Percentiles rank a stretch among this genome's conserved stretches.
Conservation (phyloP, 2,329 filamentous ascomycete genomes). For the Xylariaceae sp. region DNA sequence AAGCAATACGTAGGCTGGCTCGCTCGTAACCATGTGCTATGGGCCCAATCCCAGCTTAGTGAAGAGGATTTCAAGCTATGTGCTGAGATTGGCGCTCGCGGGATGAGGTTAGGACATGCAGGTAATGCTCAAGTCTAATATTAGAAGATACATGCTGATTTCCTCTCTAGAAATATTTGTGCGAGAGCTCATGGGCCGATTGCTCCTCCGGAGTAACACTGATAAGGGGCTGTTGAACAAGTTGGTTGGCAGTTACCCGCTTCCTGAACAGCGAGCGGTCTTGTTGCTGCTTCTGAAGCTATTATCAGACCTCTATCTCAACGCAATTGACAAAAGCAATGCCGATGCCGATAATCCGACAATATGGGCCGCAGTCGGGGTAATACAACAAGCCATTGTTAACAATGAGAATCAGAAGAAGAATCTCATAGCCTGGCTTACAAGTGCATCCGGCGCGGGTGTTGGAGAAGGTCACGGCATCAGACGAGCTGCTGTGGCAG, state of each 20-base stretch:
- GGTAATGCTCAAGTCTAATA: slow-evolving; percentile 42
- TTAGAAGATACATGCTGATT: not conserved
- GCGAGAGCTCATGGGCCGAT: slow-evolving; percentile 25
- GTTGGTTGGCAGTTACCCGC: slow-evolving; percentile 35
- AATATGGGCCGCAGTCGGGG: slow-evolving; percentile 54
- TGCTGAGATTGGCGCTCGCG: slow-evolving; percentile 50
- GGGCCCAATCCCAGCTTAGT: slow-evolving; percentile 33
- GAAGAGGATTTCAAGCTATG: slow-evolving; percentile 38
- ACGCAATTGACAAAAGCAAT: slow-evolving; percentile 32
- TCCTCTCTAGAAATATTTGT: slow-evolving; percentile 38
- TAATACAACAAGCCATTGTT: slow-evolving; percentile 48
- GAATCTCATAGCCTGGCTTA: slow-evolving; percentile 60
- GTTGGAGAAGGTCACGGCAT: slow-evolving; percentile 60
- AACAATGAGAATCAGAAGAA: slow-evolving; percentile 45
- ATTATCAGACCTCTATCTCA: slow-evolving; percentile 43
- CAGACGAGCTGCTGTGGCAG: slow-evolving; percentile 59
- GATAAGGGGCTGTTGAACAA: slow-evolving; percentile 28
- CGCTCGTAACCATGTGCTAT: slow-evolving; percentile 54
- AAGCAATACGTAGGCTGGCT: slow-evolving; percentile 66
- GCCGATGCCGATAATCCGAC: slow-evolving; percentile 29
- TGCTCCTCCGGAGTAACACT: slow-evolving; percentile 24
- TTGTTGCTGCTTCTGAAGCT: slow-evolving; percentile 38
- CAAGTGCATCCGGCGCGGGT: slow-evolving; percentile 58
- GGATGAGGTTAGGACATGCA: slow-evolving; percentile 65
- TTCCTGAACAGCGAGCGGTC: slow-evolving; percentile 41